These are phyloP conservation scores for Gentiana straminea DNA, from an alignment of 257 asterid genomes.

Conservation along the genomic window DNA sequence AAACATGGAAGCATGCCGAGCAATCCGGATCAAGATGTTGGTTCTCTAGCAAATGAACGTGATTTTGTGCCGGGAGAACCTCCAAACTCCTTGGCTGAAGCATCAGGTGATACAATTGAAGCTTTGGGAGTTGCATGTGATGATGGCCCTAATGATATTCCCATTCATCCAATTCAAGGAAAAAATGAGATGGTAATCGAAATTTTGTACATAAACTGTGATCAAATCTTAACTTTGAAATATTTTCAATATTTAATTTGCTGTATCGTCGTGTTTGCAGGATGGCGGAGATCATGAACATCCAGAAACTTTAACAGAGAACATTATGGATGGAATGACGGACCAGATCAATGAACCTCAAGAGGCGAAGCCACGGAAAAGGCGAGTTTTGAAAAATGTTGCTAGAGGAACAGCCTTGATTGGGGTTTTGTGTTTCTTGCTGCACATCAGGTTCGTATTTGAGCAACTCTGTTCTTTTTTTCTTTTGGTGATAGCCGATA, in stretches of 20 bases:
- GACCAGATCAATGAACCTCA: conserved; percentile 14
- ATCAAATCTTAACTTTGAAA: neutral
- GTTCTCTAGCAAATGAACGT: conserved; percentile 5
- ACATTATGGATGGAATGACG: conserved; percentile 8
- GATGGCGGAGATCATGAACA: conserved; percentile 10
- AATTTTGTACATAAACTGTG: neutral
- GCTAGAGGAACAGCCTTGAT: conserved; percentile 72
- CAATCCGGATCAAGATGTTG: neutral
- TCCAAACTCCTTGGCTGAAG: conserved; percentile 9
- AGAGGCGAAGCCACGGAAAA: conserved; percentile 17
- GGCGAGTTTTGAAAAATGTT: conserved; percentile 47
- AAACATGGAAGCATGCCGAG: conserved; percentile 3
- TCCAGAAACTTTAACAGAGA: conserved; percentile 8
- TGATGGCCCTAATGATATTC: conserved; percentile 8
- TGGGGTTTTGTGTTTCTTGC: conserved; percentile 45
- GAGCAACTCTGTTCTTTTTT: neutral
- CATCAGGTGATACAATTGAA: conserved; percentile 7
- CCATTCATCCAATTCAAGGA: conserved; percentile 13
- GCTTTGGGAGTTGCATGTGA: conserved; percentile 4
- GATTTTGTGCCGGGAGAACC: conserved; percentile 15
- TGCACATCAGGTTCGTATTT: conserved; percentile 53
- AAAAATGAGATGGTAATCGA: conserved; percentile 28
- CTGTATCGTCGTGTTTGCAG: conserved; percentile 21
- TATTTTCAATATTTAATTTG: neutral
- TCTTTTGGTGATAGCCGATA: no score